A percentile compares a stretch with the other conserved stretches of the same genome.
Evolutionary conservation across 148 eudicot species (phyloP).

Genomic region (Arbutus unedo): DNA sequence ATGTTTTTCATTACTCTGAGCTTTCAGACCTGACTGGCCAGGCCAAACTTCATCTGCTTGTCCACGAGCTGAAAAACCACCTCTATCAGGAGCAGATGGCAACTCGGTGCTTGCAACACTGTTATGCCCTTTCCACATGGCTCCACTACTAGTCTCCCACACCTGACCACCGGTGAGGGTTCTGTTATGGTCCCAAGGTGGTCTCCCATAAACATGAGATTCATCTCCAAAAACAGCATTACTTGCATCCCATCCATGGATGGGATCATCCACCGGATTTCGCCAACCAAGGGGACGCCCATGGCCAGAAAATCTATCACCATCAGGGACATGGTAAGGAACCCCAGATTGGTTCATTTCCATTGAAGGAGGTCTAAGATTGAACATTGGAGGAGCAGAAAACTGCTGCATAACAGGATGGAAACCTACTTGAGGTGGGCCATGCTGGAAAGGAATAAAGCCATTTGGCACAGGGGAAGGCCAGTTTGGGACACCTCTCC

Average conservation of each 20-base stretch:
- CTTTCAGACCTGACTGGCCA: slow-evolving; percentile 39
- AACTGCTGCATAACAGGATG: slow-evolving; percentile 73
- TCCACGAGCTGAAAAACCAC: slow-evolving; percentile 29
- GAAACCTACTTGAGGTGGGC: slow-evolving; percentile 69
- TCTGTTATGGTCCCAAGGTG: slow-evolving; percentile 43
- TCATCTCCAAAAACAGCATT: slow-evolving; percentile 69
- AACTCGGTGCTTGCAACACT: slow-evolving; percentile 40
- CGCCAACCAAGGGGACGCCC: slow-evolving; percentile 75
- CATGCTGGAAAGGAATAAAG: slow-evolving; percentile 79
- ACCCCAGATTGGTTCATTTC: slow-evolving; percentile 65
- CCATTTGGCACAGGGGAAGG: slow-evolving; percentile 79
- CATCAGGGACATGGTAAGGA: slow-evolving; percentile 71
- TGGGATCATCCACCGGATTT: slow-evolving; percentile 59
- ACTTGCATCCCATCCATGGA: slow-evolving; percentile 71
- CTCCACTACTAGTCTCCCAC: slow-evolving; percentile 58
- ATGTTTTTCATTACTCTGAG: slow-evolving; percentile 35
- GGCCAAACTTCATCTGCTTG: slow-evolving; percentile 45
- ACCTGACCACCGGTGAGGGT: slow-evolving; percentile 35
- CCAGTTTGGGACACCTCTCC: slow-evolving; percentile 87
- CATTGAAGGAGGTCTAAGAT: slow-evolving; percentile 72
- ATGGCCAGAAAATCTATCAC: slow-evolving; percentile 63
- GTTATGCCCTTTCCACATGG: slow-evolving; percentile 60
- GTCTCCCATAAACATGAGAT: slow-evolving; percentile 51
- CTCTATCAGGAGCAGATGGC: slow-evolving; percentile 45
- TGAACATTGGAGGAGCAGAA: slow-evolving; percentile 61